Base-by-base conservation (phyloP, 805 yeast species). In the Wickerhamiella nectarea region DNA sequence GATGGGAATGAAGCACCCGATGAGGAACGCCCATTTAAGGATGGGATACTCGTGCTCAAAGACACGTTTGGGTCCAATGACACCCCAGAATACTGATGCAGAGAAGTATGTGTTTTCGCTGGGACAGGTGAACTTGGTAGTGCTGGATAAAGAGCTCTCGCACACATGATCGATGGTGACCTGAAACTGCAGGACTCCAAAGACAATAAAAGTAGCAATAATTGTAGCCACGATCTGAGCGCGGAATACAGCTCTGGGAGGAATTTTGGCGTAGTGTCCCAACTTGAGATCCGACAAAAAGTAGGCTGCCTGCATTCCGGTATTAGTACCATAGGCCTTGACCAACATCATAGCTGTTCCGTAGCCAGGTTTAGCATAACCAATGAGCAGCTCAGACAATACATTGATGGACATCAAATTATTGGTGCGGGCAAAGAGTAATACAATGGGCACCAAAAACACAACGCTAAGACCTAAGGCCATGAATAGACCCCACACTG, bases 361-460 rank as follows among this genome's bases (percentile, higher is more conserved):
- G 63, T 67, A 65, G 19, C 42, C 42, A 3, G 84, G 84, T 18
- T 76, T 63, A 44, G 78, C 71, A 54, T 75, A 77, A 3, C 85
- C 85, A 38, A 75, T 71, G 42, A 80, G 67, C 45, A 80, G 62
- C 54, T 78, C 83, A 7, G 75, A 72, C 40, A 80, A 59, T 1
- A 77, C 81, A 53, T 74, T 74, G 49, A 78, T 62, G 11, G 78
- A 77, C 48, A 78, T 67, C 4, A 68, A 53, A 39, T 62, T 69
- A 59, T 78, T 78, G 0, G 85, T 76, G 26, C 72, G 71, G 4
- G 84, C 75, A 15, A 70, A 70, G 40, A 80, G 67, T 9, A 79
- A 61, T 7, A 79, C 74, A 25, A 77, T 64, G 14, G 86, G 87
- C 31, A 78, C 59, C 48, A 79, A 59, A 57, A 78, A 76, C 14